Percentiles rank a stretch among this genome's conserved stretches.
Conservation (phyloP, 495 filamentous ascomycete species). For the Penicillium ochrochloron region DNA sequence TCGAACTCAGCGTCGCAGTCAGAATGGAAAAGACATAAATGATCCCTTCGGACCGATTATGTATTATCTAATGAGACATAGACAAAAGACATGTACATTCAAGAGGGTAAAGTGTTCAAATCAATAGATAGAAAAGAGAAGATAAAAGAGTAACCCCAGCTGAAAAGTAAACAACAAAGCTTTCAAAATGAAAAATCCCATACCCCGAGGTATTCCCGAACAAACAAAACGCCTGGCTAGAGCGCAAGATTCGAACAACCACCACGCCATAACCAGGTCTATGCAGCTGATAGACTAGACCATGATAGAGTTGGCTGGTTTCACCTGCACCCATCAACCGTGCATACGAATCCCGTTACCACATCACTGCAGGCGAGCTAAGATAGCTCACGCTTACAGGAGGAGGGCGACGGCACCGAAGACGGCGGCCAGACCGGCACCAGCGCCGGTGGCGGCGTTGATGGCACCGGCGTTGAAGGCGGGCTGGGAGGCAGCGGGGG, state of each 20-base stretch:
- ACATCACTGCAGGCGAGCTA: background rate
- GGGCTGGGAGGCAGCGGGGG: slow-evolving; percentile 56
- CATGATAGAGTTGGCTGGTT: background rate
- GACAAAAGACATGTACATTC: slow-evolving; percentile 35
- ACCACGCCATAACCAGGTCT: background rate
- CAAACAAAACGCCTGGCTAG: slow-evolving; percentile 22
- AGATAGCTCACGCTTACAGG: slow-evolving; percentile 58
- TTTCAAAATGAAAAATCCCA: slow-evolving; percentile 11
- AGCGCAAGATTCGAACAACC: background rate
- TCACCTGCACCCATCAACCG: background rate
- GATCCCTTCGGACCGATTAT: slow-evolving; percentile 25
- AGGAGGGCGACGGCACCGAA: slow-evolving; percentile 74
- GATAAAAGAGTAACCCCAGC: slow-evolving; percentile 13
- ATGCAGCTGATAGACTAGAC: slow-evolving; percentile 15
- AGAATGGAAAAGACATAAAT: slow-evolving; percentile 19
- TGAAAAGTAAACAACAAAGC: background rate
- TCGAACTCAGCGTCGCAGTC: background rate
- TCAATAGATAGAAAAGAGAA: slow-evolving; percentile 10
- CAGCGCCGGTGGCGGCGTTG: slow-evolving; percentile 58
- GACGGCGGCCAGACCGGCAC: slow-evolving; percentile 72
- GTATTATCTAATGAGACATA: slow-evolving; percentile 35
- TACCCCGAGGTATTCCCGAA: slow-evolving; percentile 8
- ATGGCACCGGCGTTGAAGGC: slow-evolving; percentile 54
- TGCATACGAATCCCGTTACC: slow-evolving; percentile 17
- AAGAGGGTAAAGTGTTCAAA: slow-evolving; percentile 19